These are phyloP conservation scores for Aspergillus texensis DNA, from an alignment of 2,329 filamentous ascomycete species.

Conservation along the genomic window DNA sequence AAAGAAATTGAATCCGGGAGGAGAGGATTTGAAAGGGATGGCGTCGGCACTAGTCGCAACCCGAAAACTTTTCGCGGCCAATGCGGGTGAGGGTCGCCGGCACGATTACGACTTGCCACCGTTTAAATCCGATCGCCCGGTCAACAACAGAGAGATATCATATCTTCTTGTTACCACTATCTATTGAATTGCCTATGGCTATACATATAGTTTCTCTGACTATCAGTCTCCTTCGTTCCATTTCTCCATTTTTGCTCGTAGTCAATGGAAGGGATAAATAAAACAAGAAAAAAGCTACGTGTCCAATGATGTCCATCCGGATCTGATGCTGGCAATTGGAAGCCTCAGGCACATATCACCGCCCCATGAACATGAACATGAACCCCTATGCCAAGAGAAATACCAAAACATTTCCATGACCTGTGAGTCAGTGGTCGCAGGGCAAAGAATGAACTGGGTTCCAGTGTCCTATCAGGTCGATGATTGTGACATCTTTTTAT, in stretches of 20 bases:
- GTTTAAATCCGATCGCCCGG: conserved; percentile 24
- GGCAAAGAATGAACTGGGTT: neutral
- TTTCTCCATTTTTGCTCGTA: neutral
- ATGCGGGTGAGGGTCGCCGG: conserved; percentile 23
- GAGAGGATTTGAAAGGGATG: conserved; percentile 33
- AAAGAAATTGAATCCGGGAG: conserved; percentile 21
- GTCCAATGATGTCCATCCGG: neutral
- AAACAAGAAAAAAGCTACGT: neutral
- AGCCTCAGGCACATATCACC: neutral
- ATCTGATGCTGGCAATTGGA: neutral
- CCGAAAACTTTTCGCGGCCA: conserved; percentile 40
- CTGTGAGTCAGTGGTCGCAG: neutral
- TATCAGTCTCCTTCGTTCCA: neutral
- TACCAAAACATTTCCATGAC: neutral
- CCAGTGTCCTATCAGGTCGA: neutral
- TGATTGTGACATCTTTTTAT: neutral
- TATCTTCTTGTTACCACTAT: too few relatives aligned
- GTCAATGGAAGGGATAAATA: neutral
- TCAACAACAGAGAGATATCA: conserved; percentile 11
- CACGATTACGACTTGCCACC: conserved; percentile 19
- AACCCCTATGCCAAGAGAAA: neutral
- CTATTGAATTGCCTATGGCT: too few relatives aligned
- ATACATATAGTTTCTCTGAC: neutral
- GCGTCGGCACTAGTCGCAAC: conserved; percentile 25
- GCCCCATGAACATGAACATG: neutral